A percentile compares a stretch with the other conserved stretches of the same genome.
Conservation (phyloP, 257 asterid species). For the Petrea volubilis region DNA sequence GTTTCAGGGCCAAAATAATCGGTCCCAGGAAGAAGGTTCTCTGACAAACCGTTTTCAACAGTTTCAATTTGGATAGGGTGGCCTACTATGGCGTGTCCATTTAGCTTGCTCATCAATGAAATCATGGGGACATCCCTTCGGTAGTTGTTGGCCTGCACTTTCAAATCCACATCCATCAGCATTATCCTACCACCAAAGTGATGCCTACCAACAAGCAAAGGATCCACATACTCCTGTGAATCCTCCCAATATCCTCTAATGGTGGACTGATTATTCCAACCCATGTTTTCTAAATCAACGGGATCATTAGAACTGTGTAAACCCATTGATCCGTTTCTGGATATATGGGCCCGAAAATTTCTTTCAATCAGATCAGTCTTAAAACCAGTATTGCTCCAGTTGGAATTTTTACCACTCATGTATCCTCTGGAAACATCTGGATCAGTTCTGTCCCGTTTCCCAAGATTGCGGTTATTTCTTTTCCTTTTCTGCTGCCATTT, state of each 20-base stretch:
- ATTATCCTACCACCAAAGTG: constrained; percentile 48
- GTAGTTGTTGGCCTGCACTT: constrained; percentile 78
- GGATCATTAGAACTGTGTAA: constrained; percentile 32
- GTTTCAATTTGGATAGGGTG: constrained; percentile 86
- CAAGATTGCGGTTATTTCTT: constrained; percentile 65
- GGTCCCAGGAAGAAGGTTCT: constrained; percentile 38
- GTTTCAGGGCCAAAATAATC: constrained; percentile 51
- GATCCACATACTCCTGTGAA: constrained; percentile 44
- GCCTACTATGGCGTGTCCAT: constrained; percentile 89
- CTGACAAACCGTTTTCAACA: constrained; percentile 62
- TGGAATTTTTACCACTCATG: constrained; percentile 38
- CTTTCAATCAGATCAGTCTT: constrained; percentile 39
- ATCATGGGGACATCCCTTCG: constrained; percentile 77
- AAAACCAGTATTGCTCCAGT: constrained; percentile 40
- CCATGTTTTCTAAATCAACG: constrained; percentile 44
- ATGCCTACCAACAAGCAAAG: constrained; percentile 39
- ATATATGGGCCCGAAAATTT: constrained; percentile 33
- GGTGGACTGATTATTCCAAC: constrained; percentile 49
- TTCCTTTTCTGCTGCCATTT: constrained; percentile 86
- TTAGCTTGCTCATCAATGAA: constrained; percentile 78
- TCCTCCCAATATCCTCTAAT: constrained; percentile 67
- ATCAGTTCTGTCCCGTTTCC: constrained; percentile 62
- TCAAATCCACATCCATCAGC: constrained; percentile 78
- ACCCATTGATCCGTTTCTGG: constrained; percentile 51
- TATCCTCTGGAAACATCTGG: constrained; percentile 44